phyloP scores from a whole-genome alignment of 2,329 filamentous ascomycete genomes.

The Trichoderma koningii region DNA sequence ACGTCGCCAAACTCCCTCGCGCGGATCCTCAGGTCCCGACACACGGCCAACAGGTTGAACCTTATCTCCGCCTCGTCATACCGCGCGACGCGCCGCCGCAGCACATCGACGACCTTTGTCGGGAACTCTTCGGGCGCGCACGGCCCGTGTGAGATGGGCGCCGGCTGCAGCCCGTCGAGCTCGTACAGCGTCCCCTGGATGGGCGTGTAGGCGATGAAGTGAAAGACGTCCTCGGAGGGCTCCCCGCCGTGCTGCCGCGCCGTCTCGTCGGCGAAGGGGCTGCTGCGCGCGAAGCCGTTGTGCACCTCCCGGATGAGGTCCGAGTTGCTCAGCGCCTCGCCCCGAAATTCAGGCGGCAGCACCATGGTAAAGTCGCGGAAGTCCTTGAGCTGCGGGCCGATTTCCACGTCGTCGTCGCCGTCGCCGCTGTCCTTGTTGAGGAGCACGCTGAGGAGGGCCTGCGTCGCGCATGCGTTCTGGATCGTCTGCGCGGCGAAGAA shows the following conservation, averaged over 20 bases:
- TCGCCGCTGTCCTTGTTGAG: slow-evolving; percentile 73
- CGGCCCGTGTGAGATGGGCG: slow-evolving; percentile 83
- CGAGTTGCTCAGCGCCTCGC: slow-evolving; percentile 63
- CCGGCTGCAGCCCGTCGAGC: slow-evolving; percentile 89
- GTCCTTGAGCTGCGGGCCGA: slow-evolving; percentile 69
- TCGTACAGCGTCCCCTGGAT: slow-evolving; percentile 84
- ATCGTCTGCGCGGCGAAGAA: slow-evolving; percentile 98
- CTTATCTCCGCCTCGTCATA: slow-evolving; percentile 88
- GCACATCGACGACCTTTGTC: slow-evolving; percentile 77
- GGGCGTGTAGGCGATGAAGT: slow-evolving; percentile 94
- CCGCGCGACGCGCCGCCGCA: slow-evolving; percentile 78
- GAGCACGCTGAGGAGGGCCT: slow-evolving; percentile 87
- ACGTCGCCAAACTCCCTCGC: slow-evolving; percentile 81
- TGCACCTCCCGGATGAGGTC: slow-evolving; percentile 76
- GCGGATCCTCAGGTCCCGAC: slow-evolving; percentile 74
- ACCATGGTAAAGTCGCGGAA: slow-evolving; percentile 88
- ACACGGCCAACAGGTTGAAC: slow-evolving; percentile 94
- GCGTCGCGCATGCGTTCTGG: slow-evolving; percentile 96
- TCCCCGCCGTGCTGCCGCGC: slow-evolving; percentile 55
- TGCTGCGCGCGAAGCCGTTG: slow-evolving; percentile 86
- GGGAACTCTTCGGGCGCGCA: slow-evolving; percentile 74
- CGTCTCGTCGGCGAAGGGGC: slow-evolving; percentile 92
- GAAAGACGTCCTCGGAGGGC: slow-evolving; percentile 81
- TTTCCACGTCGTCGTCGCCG: slow-evolving; percentile 62
- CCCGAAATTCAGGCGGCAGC: slow-evolving; percentile 72